Base-by-base conservation (phyloP, 2,329 filamentous ascomycete genomes). In the Neoscytalidium dimidiatum region DNA sequence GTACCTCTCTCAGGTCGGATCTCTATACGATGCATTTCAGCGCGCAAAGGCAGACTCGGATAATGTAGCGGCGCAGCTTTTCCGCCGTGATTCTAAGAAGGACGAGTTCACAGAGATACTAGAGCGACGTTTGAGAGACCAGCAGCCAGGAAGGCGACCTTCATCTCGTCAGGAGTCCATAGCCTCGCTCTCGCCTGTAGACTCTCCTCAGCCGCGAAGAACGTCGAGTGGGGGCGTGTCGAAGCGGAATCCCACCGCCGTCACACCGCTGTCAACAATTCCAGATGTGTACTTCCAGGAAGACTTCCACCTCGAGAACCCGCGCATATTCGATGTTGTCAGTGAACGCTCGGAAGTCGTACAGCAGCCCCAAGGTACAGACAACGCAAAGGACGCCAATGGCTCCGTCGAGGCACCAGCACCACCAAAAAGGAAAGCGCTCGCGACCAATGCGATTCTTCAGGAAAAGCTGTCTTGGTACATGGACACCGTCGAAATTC, bases 381-480 rank as follows among this genome's bases (percentile, higher is more conserved):
- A 88, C 67, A 84, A 88, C 28, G 84, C 85, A 26, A 82, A 80
- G 38, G 77, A 78, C 4, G 77, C 82, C 3, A 91, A 89, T 74
- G 88, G 87, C 4, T 82, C 81, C 58, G 79, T 84, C 0, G 79
- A 84, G 23, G 84, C 85, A 11, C 88, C 91, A 7, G 75, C 81
- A 48, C 76, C 78, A 19, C 78, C 80, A 13, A 83, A 83, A 8
- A 87, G 94, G 66, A 98, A 97, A 75, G 91, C 92, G 1, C 82
- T 99, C 29, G 94, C 94, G 7, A 97, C 94, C 0, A 99, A 99
- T 78, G 95, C 95, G 0, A 99, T 99, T 66, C 78, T 99, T 38
- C 95, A 99, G 75, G 95, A 99, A 78, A 99, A 99, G 78, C 83
- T 99, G 13, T 98, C 95, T 0, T 99, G 95, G 95, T 99, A 99